A percentile compares a stretch with the other conserved stretches of the same genome.
Conservation (phyloP, 208 protist genomes). For the Trypanosoma brucei region DNA sequence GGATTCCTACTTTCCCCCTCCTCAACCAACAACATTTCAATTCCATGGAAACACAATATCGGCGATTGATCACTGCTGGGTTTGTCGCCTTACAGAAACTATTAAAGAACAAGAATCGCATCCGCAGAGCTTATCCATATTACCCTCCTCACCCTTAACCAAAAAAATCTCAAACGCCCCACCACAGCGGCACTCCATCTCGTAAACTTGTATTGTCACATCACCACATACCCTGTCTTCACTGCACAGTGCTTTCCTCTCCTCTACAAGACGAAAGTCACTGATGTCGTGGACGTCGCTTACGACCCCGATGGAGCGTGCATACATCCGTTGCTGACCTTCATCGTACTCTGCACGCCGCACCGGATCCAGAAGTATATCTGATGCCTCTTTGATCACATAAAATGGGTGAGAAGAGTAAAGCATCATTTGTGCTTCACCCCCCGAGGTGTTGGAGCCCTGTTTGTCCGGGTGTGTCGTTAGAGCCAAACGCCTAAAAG, state of each 20-base stretch:
- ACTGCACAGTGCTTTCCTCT: neutral
- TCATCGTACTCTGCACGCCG: constrained; percentile 50
- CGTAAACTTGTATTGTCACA: constrained; percentile 36
- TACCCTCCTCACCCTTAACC: constrained; percentile 10
- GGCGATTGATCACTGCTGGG: neutral
- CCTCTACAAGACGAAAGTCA: constrained; percentile 42
- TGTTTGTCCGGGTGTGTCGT: constrained; percentile 71
- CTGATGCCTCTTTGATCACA: constrained; percentile 60
- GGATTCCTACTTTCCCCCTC: no score
- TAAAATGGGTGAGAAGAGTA: constrained; percentile 31
- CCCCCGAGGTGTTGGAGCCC: neutral
- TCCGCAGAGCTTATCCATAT: constrained; percentile 27
- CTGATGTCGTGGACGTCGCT: constrained; percentile 55
- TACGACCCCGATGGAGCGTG: constrained; percentile 40
- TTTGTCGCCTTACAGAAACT: constrained; percentile 37
- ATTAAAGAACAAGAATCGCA: constrained; percentile 83
- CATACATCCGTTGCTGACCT: constrained; percentile 24
- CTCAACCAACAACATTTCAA: no score
- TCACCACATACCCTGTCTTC: constrained; percentile 5
- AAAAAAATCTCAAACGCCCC: constrained; percentile 64
- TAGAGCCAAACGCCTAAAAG: constrained; percentile 64
- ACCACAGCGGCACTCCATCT: constrained; percentile 73
- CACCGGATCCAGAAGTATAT: constrained; percentile 60
- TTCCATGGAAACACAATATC: no score
- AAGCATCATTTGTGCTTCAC: neutral